A percentile compares a stretch with the other conserved stretches of the same genome.
Conservation (phyloP, 2,329 filamentous ascomycete species). For the Fusarium euwallaceae region DNA sequence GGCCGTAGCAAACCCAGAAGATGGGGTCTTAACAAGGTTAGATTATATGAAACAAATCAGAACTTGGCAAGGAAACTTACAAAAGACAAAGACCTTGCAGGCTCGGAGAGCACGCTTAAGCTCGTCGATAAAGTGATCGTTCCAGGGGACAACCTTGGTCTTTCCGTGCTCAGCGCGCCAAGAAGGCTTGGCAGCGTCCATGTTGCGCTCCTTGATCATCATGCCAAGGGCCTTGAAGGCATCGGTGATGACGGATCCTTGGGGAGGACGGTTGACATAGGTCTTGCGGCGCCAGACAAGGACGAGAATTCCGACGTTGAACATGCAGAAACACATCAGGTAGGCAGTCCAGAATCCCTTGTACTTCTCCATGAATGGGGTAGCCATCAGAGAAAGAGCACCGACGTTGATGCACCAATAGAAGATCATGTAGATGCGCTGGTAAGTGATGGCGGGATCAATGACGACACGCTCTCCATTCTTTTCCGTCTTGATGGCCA, state of each 20-base stretch:
- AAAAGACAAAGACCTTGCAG: conserved; percentile 78
- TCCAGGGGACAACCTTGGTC: conserved; percentile 66
- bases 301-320: conserved; percentile 69
- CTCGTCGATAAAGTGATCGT: conserved; percentile 79
- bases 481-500: conserved; percentile 62
- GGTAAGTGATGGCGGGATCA: conserved; percentile 75
- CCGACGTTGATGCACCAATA: conserved; percentile 82
- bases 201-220: conserved; percentile 58
- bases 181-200: conserved; percentile 75
- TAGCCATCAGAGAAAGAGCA: conserved; percentile 75
- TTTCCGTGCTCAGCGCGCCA: conserved; percentile 68
- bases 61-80: conserved; percentile 30
- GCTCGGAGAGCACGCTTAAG: conserved; percentile 75
- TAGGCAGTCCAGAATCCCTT: conserved; percentile 77
- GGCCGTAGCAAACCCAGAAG: conserved; percentile 77
- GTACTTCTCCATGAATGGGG: conserved; percentile 76
- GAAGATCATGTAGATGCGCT: conserved; percentile 80
- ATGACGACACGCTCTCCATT: conserved; percentile 72
- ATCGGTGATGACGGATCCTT: conserved; percentile 75
- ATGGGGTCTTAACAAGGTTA: conserved; percentile 60
- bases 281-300: conserved; percentile 62
- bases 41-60: not conserved
- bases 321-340: conserved; percentile 70
- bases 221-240: conserved; percentile 66
- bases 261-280: conserved; percentile 65